A percentile compares a stretch with the other conserved stretches of the same genome.
phyloP scores from a whole-genome alignment of 2,329 filamentous ascomycete species.

The Microcera coccophila region DNA sequence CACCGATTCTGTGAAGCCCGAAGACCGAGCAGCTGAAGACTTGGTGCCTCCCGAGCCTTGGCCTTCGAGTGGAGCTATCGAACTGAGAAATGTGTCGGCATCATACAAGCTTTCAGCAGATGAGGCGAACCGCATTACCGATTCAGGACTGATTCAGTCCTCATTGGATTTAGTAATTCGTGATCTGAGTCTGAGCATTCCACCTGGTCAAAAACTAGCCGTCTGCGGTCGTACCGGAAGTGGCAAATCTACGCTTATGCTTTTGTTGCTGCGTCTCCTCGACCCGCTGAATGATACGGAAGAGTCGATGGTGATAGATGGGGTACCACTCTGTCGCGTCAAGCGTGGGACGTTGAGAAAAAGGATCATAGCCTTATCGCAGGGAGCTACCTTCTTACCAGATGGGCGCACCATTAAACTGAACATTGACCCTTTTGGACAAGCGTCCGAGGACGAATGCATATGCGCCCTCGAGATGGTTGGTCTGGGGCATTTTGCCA shows the following conservation, averaged over 20 bases:
- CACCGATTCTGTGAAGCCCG: no score
- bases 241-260: conserved; percentile 36
- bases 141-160: no score
- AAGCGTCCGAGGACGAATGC: conserved; percentile 38
- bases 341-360: conserved; percentile 21
- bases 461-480: conserved; percentile 42
- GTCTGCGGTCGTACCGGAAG: conserved; percentile 44
- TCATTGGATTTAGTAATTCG: conserved; percentile 28
- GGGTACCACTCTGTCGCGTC: conserved; percentile 32
- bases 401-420: conserved; percentile 40
- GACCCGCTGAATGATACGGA: conserved; percentile 42
- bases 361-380: conserved; percentile 43
- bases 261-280: conserved; percentile 45
- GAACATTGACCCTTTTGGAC: conserved; percentile 45
- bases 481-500: conserved; percentile 31
- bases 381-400: conserved; percentile 48
- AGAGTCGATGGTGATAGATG: conserved; percentile 44
- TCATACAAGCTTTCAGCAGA: no score
- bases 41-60: no score
- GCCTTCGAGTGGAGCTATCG: no score
- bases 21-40: no score
- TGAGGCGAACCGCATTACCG: no score
- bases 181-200: conserved; percentile 27
- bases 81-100: no score
- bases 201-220: conserved; percentile 35